These are phyloP conservation scores for Albizia julibrissin DNA, from an alignment of 306 rosid genomes.

Conservation along the genomic window DNA sequence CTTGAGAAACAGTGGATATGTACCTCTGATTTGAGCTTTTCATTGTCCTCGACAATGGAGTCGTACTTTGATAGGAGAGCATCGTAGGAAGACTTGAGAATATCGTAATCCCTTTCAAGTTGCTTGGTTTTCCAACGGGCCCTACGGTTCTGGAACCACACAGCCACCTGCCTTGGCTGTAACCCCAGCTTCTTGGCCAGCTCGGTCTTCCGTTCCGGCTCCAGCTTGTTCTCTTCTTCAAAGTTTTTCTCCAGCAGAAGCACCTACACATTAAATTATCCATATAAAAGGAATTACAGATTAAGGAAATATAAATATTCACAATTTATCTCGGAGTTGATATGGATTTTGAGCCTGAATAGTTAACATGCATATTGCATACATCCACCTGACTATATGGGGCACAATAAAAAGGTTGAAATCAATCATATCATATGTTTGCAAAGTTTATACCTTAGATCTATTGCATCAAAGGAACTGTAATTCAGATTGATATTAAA, in stretches of 20 bases:
- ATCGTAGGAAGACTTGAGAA: constrained; percentile 62
- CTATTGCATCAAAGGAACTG: constrained; percentile 5
- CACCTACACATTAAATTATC: constrained; percentile 53
- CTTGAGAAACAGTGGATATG: neutral
- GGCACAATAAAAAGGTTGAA: constrained; percentile 10
- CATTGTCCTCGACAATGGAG: constrained; percentile 69
- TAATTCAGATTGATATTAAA: constrained; percentile 4
- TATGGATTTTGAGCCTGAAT: neutral
- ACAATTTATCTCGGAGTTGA: neutral
- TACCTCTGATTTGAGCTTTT: constrained; percentile 91
- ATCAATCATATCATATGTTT: constrained; percentile 25
- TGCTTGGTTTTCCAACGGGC: constrained; percentile 84
- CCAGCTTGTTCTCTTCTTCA: constrained; percentile 72
- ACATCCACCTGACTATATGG: neutral
- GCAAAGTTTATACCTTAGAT: constrained; percentile 16
- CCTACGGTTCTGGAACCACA: constrained; percentile 90
- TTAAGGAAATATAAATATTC: neutral
- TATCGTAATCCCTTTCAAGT: constrained; percentile 64
- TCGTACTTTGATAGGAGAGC: constrained; percentile 70
- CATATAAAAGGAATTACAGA: constrained; percentile 19
- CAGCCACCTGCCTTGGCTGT: constrained; percentile 76
- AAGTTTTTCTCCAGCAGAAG: constrained; percentile 75
- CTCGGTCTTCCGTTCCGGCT: constrained; percentile 70
- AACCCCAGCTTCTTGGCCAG: constrained; percentile 67
- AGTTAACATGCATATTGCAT: neutral